Evolutionary conservation across 345 rosid genomes (phyloP).

Genomic region (Raphanus raphanistrum): DNA sequence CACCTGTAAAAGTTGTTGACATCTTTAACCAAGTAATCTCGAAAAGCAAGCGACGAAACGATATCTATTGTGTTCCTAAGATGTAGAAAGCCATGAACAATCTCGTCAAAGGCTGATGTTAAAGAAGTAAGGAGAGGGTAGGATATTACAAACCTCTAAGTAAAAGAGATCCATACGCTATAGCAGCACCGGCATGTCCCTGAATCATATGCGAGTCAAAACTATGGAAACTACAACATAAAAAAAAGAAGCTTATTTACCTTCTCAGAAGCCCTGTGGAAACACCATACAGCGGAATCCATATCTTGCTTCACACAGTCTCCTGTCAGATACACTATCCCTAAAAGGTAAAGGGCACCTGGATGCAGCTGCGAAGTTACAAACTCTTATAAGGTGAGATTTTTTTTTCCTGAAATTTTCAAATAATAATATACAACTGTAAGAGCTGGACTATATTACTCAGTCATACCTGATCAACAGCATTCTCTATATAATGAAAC

Average conservation of each 20-base stretch:
- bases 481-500: conserved; percentile 84
- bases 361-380: conserved; percentile 73
- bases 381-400: conserved; percentile 33
- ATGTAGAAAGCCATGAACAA: not conserved
- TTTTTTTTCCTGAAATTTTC: not conserved
- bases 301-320: conserved; percentile 89
- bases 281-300: conserved; percentile 93
- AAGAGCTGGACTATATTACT: not conserved
- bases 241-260: conserved; percentile 28
- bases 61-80: not conserved
- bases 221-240: conserved; percentile 1
- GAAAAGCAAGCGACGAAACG: conserved; percentile 3
- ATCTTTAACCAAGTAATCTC: not conserved
- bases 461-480: conserved; percentile 79
- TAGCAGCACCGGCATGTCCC: conserved; percentile 94
- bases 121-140: conserved; percentile 3
- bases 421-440: not conserved
- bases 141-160: conserved; percentile 60
- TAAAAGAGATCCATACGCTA: conserved; percentile 88
- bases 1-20: conserved; percentile 48
- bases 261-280: conserved; percentile 89
- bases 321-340: conserved; percentile 82
- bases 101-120: not conserved
- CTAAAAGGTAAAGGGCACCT: conserved; percentile 91
- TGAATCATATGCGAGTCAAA: conserved; percentile 32